Evolutionary conservation across 1,284 basidiomycete genomes (phyloP).

Genomic region (Moesziomyces parantarcticus): DNA sequence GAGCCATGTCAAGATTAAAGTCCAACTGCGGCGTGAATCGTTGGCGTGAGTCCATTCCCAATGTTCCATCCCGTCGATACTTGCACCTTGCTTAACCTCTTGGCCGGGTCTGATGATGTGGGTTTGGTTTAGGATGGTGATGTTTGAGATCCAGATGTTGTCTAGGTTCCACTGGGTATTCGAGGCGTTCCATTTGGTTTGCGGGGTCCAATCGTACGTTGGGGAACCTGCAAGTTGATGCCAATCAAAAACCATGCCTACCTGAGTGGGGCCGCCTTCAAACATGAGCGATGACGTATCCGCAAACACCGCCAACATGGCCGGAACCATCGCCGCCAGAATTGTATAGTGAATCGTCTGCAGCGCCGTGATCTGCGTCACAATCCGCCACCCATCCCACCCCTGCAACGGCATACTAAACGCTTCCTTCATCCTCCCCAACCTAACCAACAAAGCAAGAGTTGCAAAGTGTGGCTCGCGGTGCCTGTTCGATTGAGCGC

Average conservation of each 20-base stretch:
- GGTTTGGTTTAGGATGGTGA: constrained; percentile 1
- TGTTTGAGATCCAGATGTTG: constrained; percentile 62
- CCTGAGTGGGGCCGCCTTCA: constrained; percentile 84
- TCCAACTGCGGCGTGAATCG: constrained; percentile 13
- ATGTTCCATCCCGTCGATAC: constrained; percentile 71
- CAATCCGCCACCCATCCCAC: constrained; percentile 34
- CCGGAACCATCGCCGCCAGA: constrained; percentile 83
- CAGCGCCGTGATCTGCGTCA: constrained; percentile 82
- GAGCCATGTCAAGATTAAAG: constrained; percentile 27
- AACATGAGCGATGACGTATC: constrained; percentile 79
- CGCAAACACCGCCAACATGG: constrained; percentile 80
- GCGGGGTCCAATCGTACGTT: constrained; percentile 24
- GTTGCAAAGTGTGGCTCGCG: too few species aligned
- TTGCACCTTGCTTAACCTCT: background rate
- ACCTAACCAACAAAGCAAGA: background rate
- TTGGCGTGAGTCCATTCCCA: constrained; percentile 70
- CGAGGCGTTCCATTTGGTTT: background rate
- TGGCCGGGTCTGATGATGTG: background rate
- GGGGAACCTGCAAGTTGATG: constrained; percentile 78
- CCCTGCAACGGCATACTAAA: constrained; percentile 43
- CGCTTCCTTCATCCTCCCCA: constrained; percentile 41
- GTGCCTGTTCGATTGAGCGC: too few species aligned
- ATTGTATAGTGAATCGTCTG: constrained; percentile 93
- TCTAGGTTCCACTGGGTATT: constrained; percentile 25
- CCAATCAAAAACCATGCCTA: constrained; percentile 98